Evolutionary conservation across 768 basidiomycete genomes (phyloP), one percentile per base, ranked within the genome.

Genomic region (Inosperma sp.): DNA sequence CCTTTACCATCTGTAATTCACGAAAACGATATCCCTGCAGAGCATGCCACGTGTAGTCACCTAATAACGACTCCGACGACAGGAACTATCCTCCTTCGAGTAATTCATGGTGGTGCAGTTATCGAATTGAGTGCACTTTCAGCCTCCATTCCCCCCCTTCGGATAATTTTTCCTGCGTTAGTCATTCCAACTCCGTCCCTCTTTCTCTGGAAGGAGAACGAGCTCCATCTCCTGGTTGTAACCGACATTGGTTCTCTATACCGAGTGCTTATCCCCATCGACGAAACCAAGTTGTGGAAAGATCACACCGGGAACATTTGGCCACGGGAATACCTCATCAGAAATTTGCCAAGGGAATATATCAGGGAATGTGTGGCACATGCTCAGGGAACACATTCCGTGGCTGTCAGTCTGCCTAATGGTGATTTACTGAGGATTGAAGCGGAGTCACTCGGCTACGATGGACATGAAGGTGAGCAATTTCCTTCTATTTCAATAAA

Each of bases 81-180:
- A 3, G 86, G 86, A 13, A 76, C 84, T 42, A 74, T 93, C 47
- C 76, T 92, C 45, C 66, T 84, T 40, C 84, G 92, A 53, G 76
- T 90, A 39, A 72, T 92, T 48, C 84, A 92, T 54, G 81, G 78
- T 37, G 85, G 84, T 21, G 68, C 82, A 55, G 83, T 90, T 43
- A 66, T 91, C 35, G 88, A 93, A 61, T 78, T 94, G 39, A 62
- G 83, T 30, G 88, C 89, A n/a, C 71, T 91, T 37, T 80, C 86
- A 5, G 75, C 77, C 1, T 71, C 80, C 56, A 70, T 83, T 2
- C 72, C 77, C 26, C 82, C 89, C 14, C 76, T 92, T 55, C 82
- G 88, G 51, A 81, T 93, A 63, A 74, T 87, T 56, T 89, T 91
- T 58, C 88, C 89, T 30, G 80, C 86, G 8, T 62, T 77, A 30